phyloP scores from a whole-genome alignment of 352 stramenopile species.

The Globisporangium viniferum region DNA sequence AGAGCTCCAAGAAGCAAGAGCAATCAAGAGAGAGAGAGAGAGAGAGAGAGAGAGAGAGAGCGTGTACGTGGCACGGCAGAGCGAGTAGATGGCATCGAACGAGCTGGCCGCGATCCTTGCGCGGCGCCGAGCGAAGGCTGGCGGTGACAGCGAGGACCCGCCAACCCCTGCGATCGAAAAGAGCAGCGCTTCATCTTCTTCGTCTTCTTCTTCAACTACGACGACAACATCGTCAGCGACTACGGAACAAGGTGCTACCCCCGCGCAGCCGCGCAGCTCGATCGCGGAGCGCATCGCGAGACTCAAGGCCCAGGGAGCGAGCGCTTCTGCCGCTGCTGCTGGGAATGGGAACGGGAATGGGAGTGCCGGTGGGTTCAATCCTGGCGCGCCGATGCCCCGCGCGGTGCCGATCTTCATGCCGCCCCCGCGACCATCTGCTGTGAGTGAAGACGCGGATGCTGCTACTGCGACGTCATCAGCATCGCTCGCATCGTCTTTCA shows the following conservation, averaged over 20 bases:
- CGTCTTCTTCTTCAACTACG: conserved; percentile 19
- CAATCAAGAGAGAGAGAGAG: no score
- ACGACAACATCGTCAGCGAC: background rate
- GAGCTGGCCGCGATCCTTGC: conserved; percentile 82
- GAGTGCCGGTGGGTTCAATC: background rate
- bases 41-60: background rate
- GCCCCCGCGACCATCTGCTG: conserved; percentile 8
- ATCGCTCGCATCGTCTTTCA: background rate
- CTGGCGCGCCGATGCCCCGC: conserved; percentile 7
- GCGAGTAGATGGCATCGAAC: conserved; percentile 60
- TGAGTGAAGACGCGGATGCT: conserved; percentile 10
- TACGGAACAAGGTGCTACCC: background rate
- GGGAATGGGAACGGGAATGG: background rate
- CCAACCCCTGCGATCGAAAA: conserved; percentile 28
- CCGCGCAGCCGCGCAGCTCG: conserved; percentile 30
- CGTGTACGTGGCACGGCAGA: background rate
- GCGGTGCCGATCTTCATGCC: conserved; percentile 19
- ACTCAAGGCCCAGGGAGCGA: conserved; percentile 64
- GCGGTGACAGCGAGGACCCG: conserved; percentile 29
- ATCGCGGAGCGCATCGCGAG: conserved; percentile 78
- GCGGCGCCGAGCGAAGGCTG: conserved; percentile 66
- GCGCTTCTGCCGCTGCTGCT: conserved; percentile 22
- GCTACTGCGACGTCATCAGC: background rate
- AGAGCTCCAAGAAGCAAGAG: background rate
- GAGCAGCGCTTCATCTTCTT: conserved; percentile 18